Conservation (phyloP, 169 alveolate species). For the Eimeria zaria region DNA sequence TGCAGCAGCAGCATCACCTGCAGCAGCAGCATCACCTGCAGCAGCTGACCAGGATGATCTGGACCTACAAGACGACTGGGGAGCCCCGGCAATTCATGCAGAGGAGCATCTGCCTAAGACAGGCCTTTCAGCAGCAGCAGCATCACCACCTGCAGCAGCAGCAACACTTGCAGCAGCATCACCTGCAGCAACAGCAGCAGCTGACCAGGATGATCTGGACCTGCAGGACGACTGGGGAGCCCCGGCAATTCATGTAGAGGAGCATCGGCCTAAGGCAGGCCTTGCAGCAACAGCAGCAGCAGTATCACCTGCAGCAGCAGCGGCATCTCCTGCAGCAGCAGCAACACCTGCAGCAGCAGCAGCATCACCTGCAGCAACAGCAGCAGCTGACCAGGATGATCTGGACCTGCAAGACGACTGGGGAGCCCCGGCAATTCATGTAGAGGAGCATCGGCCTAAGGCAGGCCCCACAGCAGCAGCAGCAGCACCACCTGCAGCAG, state of each 20-base stretch:
- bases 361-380: not conserved
- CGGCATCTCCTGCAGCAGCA: no score
- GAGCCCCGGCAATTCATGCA: not conserved
- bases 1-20: slow-evolving; percentile 9
- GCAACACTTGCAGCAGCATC: not conserved
- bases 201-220: not conserved
- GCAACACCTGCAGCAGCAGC: not conserved
- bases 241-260: not conserved
- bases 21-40: slow-evolving; percentile 2
- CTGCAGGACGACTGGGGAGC: not conserved
- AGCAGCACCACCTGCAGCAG: not conserved
- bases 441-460: not conserved
- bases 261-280: not conserved
- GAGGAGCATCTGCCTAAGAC: no score
- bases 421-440: slow-evolving; percentile 3
- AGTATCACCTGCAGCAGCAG: no score
- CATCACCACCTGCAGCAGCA: not conserved
- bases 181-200: not conserved
- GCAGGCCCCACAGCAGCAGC: not conserved
- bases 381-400: not conserved
- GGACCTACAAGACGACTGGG: slow-evolving; percentile 33
- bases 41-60: slow-evolving; percentile 13
- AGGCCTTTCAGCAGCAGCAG: slow-evolving; percentile 17
- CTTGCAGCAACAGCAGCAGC: not conserved
- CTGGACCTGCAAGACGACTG: not conserved